Percentiles rank a stretch among this genome's conserved stretches.
Evolutionary conservation across 2,329 filamentous ascomycete genomes (phyloP).

Genomic region (Tympanopsis confertula): DNA sequence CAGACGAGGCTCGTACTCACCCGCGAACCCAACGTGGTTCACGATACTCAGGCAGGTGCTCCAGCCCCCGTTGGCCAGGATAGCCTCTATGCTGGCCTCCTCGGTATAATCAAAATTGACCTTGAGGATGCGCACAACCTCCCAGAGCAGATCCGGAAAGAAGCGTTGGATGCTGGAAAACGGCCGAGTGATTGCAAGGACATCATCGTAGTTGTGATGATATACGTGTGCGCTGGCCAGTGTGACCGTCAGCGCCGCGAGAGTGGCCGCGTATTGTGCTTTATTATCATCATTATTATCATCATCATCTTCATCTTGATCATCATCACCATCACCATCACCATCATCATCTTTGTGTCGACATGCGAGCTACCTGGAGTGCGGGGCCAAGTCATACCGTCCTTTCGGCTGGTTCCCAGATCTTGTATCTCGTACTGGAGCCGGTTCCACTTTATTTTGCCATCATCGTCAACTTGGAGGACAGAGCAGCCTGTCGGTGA

Average conservation of each 20-base stretch:
- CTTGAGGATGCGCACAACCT: conserved; percentile 59
- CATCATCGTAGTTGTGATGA: conserved; percentile 51
- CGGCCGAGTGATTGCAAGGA: conserved; percentile 56
- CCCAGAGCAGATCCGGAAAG: conserved; percentile 48
- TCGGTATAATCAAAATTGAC: conserved; percentile 73
- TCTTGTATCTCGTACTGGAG: conserved; percentile 37
- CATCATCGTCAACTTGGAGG: conserved; percentile 44
- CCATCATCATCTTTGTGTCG: conserved; percentile 4
- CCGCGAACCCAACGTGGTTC: conserved; percentile 64
- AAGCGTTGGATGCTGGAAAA: conserved; percentile 31
- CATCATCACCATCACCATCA: conserved; percentile 13
- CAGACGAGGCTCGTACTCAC: conserved; percentile 46
- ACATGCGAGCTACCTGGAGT: neutral
- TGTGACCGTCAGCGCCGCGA: conserved; percentile 47
- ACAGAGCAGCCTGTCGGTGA: conserved; percentile 50
- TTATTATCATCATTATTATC: conserved; percentile 1
- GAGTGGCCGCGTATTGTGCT: conserved; percentile 43
- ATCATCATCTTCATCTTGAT: conserved; percentile 5
- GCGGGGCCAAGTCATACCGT: conserved; percentile 25
- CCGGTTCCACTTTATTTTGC: conserved; percentile 45
- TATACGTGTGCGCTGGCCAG: conserved; percentile 33
- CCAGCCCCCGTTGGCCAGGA: conserved; percentile 63
- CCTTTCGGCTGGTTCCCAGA: conserved; percentile 32
- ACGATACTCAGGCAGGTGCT: conserved; percentile 70
- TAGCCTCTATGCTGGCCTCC: conserved; percentile 40